Percentiles rank a stretch among this genome's conserved stretches.
These are phyloP conservation scores for Scheffersomyces illinoinensis DNA, from an alignment of 1,139 yeast genomes.

Conservation along the genomic window DNA sequence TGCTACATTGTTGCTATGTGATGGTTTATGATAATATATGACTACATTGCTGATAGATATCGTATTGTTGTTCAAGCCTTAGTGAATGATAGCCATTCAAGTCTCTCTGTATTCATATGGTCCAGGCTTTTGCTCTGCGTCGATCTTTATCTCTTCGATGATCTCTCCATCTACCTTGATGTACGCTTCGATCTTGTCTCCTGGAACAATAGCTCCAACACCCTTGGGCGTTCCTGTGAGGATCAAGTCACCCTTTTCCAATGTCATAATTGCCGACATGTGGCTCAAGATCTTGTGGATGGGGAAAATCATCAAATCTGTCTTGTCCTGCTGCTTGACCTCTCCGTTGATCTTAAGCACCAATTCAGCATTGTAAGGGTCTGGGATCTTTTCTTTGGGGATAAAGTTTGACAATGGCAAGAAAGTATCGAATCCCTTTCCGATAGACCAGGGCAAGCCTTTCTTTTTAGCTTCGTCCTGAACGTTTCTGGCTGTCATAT, in stretches of 20 bases:
- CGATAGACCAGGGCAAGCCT: conserved; percentile 96
- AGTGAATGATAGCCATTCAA: conserved; percentile 14
- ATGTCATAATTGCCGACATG: conserved; percentile 85
- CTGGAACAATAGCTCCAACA: conserved; percentile 81
- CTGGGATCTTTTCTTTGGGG: conserved; percentile 63
- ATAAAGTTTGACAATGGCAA: conserved; percentile 77
- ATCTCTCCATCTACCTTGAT: conserved; percentile 55
- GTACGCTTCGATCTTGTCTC: conserved; percentile 72
- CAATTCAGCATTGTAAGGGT: conserved; percentile 73
- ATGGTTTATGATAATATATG: no score
- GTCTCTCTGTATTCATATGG: conserved; percentile 68
- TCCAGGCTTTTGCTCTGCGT: conserved; percentile 71
- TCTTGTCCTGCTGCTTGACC: conserved; percentile 69
- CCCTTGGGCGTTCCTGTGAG: conserved; percentile 98
- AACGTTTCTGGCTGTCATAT: conserved; percentile 92
- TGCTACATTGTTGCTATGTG: neutral
- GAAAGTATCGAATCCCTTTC: conserved; percentile 95
- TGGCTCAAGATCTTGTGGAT: conserved; percentile 77
- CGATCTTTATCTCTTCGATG: conserved; percentile 56
- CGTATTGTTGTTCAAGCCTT: neutral
- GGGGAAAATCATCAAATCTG: conserved; percentile 87
- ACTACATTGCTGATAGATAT: no score
- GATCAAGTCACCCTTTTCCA: conserved; percentile 86
- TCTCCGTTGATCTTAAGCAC: conserved; percentile 70
- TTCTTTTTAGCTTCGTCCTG: conserved; percentile 93